A percentile compares a stretch with the other conserved stretches of the same genome.
Conservation (phyloP, 1,284 basidiomycete genomes). For the Gastroboletus turbinatus region DNA sequence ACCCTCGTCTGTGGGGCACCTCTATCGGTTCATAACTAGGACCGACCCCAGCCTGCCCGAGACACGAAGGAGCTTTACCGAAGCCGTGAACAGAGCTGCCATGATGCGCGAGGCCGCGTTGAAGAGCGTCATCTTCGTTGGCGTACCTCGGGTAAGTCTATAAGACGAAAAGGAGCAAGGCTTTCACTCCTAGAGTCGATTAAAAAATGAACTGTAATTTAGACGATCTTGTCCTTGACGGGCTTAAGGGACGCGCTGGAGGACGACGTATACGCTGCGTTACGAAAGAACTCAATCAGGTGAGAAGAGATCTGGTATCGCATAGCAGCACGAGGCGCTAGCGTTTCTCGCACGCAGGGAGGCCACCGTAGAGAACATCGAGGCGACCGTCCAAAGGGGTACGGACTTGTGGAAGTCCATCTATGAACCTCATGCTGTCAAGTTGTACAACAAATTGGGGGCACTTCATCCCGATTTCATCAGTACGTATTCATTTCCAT, state of each 20-base stretch:
- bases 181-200: slow-evolving; percentile 8
- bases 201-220: slow-evolving; percentile 17
- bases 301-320: slow-evolving; percentile 38
- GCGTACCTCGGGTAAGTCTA: slow-evolving; percentile 74
- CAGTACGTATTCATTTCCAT: slow-evolving; percentile 53
- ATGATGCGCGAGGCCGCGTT: slow-evolving; percentile 92
- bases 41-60: slow-evolving; percentile 43
- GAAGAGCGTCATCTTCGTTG: slow-evolving; percentile 92
- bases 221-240: slow-evolving; percentile 84
- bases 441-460: slow-evolving; percentile 86
- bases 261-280: slow-evolving; percentile 70
- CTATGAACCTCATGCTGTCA: slow-evolving; percentile 87
- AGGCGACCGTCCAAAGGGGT: slow-evolving; percentile 66
- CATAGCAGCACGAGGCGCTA: slow-evolving; percentile 26
- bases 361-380: slow-evolving; percentile 62
- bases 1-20: slow-evolving; percentile 73
- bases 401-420: slow-evolving; percentile 85
- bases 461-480: slow-evolving; percentile 86
- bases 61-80: slow-evolving; percentile 45
- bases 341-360: slow-evolving; percentile 44
- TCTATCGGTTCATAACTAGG: slow-evolving; percentile 77
- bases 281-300: slow-evolving; percentile 70
- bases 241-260: slow-evolving; percentile 75
- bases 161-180: not conserved
- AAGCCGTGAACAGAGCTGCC: slow-evolving; percentile 68